Evolutionary conservation across 148 eudicot genomes (phyloP).

Genomic region (Oxyria digyna): DNA sequence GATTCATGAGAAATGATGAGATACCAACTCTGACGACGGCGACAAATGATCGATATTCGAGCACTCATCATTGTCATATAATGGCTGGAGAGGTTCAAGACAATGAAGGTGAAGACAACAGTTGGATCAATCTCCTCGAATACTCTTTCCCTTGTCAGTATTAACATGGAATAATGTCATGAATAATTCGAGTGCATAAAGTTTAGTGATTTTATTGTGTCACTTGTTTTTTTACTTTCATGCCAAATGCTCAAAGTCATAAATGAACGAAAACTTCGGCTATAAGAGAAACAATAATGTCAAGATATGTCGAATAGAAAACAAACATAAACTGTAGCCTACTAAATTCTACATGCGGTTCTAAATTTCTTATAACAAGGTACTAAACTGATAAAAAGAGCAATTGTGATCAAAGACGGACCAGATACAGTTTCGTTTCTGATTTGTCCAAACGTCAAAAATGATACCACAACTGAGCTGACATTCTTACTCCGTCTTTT

Average conservation of each 20-base stretch:
- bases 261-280: neutral
- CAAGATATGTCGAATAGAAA: neutral
- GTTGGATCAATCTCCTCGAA: slow-evolving; percentile 48
- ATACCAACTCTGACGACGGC: slow-evolving; percentile 12
- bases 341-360: neutral
- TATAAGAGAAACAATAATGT: neutral
- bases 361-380: neutral
- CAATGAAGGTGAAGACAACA: slow-evolving; percentile 37
- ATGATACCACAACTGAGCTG: neutral
- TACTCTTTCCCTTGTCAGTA: slow-evolving; percentile 18
- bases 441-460: neutral
- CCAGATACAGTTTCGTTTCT: neutral
- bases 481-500: neutral
- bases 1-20: slow-evolving; percentile 78
- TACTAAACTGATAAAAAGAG: neutral
- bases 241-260: too few relatives aligned
- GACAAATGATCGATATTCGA: slow-evolving; percentile 12
- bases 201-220: too few relatives aligned
- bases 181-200: neutral
- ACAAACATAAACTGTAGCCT: neutral
- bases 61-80: neutral
- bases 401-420: neutral
- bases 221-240: too few relatives aligned
- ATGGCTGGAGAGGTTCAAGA: slow-evolving; percentile 5
- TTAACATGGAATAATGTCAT: neutral